Conservation (phyloP, 805 yeast genomes). For the Phaffomyces antillensis region DNA sequence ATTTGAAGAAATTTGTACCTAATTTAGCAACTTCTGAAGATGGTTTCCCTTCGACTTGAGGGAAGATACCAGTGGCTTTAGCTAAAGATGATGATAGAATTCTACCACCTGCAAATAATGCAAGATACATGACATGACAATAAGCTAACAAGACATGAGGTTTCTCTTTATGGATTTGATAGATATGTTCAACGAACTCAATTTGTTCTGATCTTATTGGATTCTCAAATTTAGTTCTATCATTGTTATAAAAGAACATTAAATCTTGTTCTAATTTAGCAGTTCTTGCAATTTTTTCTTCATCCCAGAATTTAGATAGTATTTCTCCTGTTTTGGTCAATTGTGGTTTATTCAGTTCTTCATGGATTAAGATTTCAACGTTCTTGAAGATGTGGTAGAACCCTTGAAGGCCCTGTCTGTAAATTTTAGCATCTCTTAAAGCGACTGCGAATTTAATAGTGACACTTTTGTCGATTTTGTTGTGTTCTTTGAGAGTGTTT, state of each 20-base stretch:
- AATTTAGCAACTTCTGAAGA: conserved; percentile 51
- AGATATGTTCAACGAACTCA: conserved; percentile 55
- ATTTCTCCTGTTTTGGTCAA: conserved; percentile 29
- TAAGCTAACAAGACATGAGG: conserved; percentile 73
- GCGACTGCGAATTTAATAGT: conserved; percentile 69
- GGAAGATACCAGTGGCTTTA: conserved; percentile 66
- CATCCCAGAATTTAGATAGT: conserved; percentile 57
- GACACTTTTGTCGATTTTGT: conserved; percentile 61
- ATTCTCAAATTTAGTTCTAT: conserved; percentile 42
- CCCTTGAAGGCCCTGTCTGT: conserved; percentile 73
- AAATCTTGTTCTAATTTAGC: conserved; percentile 53
- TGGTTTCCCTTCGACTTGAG: conserved; percentile 60
- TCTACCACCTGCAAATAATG: conserved; percentile 81
- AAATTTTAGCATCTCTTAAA: conserved; percentile 64
- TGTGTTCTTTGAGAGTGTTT: conserved; percentile 60
- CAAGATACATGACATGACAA: conserved; percentile 79
- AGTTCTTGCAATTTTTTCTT: conserved; percentile 53
- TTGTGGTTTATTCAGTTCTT: conserved; percentile 35
- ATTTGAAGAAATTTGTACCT: conserved; percentile 68
- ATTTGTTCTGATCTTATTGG: conserved; percentile 60
- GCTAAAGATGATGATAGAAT: conserved; percentile 61
- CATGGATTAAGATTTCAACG: conserved; percentile 46
- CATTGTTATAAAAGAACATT: conserved; percentile 56
- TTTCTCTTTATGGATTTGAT: conserved; percentile 43
- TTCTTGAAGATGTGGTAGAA: conserved; percentile 63